Evolutionary conservation across 805 yeast genomes (phyloP), one percentile per base, ranked within the genome.

Genomic region (Saccharomyces mikatae): DNA sequence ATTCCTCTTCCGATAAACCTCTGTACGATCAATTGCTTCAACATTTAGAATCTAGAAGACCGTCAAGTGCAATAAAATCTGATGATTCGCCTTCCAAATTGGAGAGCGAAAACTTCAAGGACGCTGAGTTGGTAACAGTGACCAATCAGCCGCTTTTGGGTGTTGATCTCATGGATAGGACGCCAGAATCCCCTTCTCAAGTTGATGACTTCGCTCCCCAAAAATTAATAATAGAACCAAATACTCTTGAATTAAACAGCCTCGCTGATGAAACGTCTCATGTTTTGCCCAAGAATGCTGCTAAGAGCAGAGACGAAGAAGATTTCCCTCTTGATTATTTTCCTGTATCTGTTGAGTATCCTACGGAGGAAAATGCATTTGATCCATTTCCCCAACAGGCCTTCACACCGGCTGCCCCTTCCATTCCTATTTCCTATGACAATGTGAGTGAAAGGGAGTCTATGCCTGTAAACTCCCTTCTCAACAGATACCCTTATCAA

Each of bases 241-340:
- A 57, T 32, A 54, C 41, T 49, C 50, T 55, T 4, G 61, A 58
- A 41, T 46, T 58, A 41, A 36, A 52, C 22, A 47, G 52, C n/a
- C 44, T 36, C 22, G 2, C 27, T 28, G 49, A 47, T 11, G 32
- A 47, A 28, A 6, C 52, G 13, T 47, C 52, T 6, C 30, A 47
- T 24, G 54, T 48, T 28, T 29, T 49, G 6, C 30, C 56, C 10
- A 29, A 32, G 14, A 53, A 52, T 11, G 41, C 52, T 26, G 46
- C 46, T 22, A 50, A 54, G 17, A 22, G 13, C 17, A 28, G 22
- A n/a, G 75, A 76, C 30, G 84, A 80, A 50, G 86, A 83, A 56
- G 90, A 84, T 62, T 85, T 85, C 70, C 90, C 91, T 3, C 68
- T 86, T 53, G 90, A 85, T 60, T 84, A 83, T 64, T 77, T 85